A percentile compares a stretch with the other conserved stretches of the same genome.
These are phyloP conservation scores for Verruconis gallopava DNA, from an alignment of 2,329 filamentous ascomycete species.

Conservation along the genomic window DNA sequence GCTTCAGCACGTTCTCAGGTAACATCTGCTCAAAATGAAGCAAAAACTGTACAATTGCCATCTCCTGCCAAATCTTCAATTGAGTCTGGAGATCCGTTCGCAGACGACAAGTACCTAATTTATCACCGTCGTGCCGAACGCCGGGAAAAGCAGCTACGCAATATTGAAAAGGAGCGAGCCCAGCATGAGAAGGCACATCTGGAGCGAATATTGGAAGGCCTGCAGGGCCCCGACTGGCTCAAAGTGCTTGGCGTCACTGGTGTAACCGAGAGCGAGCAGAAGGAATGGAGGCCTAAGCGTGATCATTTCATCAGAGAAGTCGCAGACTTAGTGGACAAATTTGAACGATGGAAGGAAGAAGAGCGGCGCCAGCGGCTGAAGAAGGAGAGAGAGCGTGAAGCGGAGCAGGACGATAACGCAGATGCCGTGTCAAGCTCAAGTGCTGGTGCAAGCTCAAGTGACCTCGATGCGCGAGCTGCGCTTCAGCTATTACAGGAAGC, in stretches of 20 bases:
- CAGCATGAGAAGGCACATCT: slow-evolving; percentile 54
- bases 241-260: slow-evolving; percentile 80
- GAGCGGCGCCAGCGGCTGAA: slow-evolving; percentile 61
- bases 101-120: slow-evolving; percentile 42
- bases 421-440: slow-evolving; percentile 29
- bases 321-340: slow-evolving; percentile 71
- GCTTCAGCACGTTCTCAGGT: slow-evolving; percentile 1
- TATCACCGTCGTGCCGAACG: slow-evolving; percentile 48
- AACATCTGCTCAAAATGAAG: slow-evolving; percentile 3
- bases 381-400: slow-evolving; percentile 28
- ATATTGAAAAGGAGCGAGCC: slow-evolving; percentile 52
- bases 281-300: slow-evolving; percentile 73
- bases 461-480: slow-evolving; percentile 58
- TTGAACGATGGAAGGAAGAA: slow-evolving; percentile 74
- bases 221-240: slow-evolving; percentile 87
- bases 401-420: slow-evolving; percentile 26
- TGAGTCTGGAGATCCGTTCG: slow-evolving; percentile 38
- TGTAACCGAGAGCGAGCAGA: slow-evolving; percentile 74
- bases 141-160: slow-evolving; percentile 55
- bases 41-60: slow-evolving; percentile 3
- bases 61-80: slow-evolving; percentile 15
- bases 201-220: slow-evolving; percentile 60
- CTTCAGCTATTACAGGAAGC: slow-evolving; percentile 67
- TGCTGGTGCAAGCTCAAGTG: slow-evolving; percentile 34
- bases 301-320: slow-evolving; percentile 77